phyloP scores from a whole-genome alignment of 768 basidiomycete genomes.

The Russula emetica region DNA sequence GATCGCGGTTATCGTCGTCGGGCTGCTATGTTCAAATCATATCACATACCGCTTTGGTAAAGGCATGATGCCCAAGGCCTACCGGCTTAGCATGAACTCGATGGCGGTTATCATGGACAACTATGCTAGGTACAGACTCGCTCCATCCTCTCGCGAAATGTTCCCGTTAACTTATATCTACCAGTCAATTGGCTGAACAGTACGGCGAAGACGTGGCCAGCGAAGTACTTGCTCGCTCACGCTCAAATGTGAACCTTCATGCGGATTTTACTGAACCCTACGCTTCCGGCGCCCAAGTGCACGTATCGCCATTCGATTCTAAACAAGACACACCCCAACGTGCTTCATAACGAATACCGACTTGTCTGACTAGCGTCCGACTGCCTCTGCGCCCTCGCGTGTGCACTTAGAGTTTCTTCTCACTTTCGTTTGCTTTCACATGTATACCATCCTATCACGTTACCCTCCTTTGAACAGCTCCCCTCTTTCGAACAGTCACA shows the following conservation, averaged over 20 bases:
- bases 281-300: slow-evolving; percentile 12
- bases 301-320: not conserved
- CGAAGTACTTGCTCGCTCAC: slow-evolving; percentile 55
- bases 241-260: slow-evolving; percentile 46
- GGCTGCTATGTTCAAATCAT: slow-evolving; percentile 72
- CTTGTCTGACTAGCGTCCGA: not conserved
- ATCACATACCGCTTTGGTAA: slow-evolving; percentile 85
- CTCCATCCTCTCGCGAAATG: not conserved
- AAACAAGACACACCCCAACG: not conserved
- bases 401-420: not conserved
- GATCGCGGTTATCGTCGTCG: slow-evolving; percentile 56
- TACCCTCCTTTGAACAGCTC: not conserved
- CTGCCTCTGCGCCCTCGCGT: not conserved
- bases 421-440: not conserved
- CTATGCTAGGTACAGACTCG: slow-evolving; percentile 59
- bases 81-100: slow-evolving; percentile 64
- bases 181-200: slow-evolving; percentile 68
- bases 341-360: not conserved
- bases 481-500: not conserved
- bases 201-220: slow-evolving; percentile 63
- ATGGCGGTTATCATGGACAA: slow-evolving; percentile 85
- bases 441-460: not conserved
- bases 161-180: not conserved
- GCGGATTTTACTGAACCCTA: slow-evolving; percentile 34
- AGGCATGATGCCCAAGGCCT: slow-evolving; percentile 84